Evolutionary conservation across 169 alveolate genomes (phyloP), one percentile per base, ranked within the genome.

Genomic region (Plasmodium gonderi): DNA sequence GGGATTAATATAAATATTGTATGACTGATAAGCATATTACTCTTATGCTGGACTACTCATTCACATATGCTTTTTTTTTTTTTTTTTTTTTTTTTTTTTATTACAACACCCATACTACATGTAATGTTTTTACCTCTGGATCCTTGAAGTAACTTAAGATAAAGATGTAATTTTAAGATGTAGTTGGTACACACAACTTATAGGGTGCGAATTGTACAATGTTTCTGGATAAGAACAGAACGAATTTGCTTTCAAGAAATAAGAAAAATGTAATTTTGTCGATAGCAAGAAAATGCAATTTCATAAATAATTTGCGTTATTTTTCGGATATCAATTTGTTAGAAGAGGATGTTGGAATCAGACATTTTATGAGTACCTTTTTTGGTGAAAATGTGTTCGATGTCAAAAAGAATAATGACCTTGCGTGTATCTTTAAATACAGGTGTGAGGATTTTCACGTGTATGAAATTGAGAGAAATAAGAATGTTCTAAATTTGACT

Each of bases 361-460:
- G 20, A 11, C 44, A 78, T 77, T 90, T 90, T 77, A 77, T 90
- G 82, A 64, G 78, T 49, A 74, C 69, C 54, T 90, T 90, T 12
- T 17, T 78, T 17, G 90, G 26, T 36, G 77, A 90, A 77, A 77
- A 90, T 31, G 26, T 36, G 29, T 26, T 31, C 26, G 31, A 77
- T 54, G 68, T 17, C 14, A 69, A 77, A 31, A n/a, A 33, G n/a
- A 78, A 65, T 23, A 45, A 74, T 11, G 75, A 76, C 54, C 40
- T 90, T 3, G 51, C 45, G n/a, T 90, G 94, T 29, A 42, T 90
- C 54, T 90, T 90, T 78, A 90, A 90, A 77, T 90, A 90, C 60
- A 90, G 40, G 60, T 90, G 94, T 78, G 94, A 90, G 74, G 94
- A 90, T 47, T 90, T 90, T 78, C 94, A 90, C 42, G 94, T 90